Conservation (phyloP, 805 yeast species). For the Schizosaccharomyces lindneri region DNA sequence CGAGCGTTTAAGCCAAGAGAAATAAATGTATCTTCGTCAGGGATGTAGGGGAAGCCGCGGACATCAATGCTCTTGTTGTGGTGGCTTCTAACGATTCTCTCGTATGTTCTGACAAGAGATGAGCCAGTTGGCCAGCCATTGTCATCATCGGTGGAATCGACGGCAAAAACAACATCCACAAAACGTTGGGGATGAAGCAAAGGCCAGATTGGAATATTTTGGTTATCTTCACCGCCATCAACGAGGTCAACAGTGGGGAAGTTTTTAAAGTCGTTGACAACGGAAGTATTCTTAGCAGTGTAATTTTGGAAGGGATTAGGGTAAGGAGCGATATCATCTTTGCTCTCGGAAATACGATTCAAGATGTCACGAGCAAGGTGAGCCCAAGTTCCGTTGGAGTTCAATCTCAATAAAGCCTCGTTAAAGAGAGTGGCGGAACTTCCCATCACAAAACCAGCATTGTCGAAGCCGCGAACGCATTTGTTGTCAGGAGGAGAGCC, state of each 20-base stretch:
- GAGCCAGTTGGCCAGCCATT: constrained; percentile 44
- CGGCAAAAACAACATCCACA: constrained; percentile 39
- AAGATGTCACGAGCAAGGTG: not conserved
- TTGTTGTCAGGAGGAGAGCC: constrained; percentile 26
- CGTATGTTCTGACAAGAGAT: constrained; percentile 25
- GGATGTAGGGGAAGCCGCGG: constrained; percentile 40
- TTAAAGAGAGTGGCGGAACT: constrained; percentile 25
- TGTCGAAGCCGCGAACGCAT: constrained; percentile 48
- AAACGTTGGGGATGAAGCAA: constrained; percentile 34
- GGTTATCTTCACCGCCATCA: constrained; percentile 63
- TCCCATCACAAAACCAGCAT: constrained; percentile 47
- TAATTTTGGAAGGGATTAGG: constrained; percentile 39
- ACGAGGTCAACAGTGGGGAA: constrained; percentile 22
- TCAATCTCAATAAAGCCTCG: constrained; percentile 5
- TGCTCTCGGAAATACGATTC: constrained; percentile 11
- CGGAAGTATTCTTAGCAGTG: not conserved
- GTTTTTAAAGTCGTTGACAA: not conserved
- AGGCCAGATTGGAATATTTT: constrained; percentile 45
- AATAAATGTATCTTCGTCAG: constrained; percentile 25
- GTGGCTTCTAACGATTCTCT: constrained; percentile 20
- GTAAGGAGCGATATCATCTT: constrained; percentile 37
- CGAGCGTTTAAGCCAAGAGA: constrained; percentile 24
- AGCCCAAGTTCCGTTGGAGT: not conserved
- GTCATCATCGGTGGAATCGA: constrained; percentile 45
- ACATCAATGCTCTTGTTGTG: constrained; percentile 13